Base-by-base conservation (phyloP, 805 yeast genomes). In the Jamesozyma lodderae region DNA sequence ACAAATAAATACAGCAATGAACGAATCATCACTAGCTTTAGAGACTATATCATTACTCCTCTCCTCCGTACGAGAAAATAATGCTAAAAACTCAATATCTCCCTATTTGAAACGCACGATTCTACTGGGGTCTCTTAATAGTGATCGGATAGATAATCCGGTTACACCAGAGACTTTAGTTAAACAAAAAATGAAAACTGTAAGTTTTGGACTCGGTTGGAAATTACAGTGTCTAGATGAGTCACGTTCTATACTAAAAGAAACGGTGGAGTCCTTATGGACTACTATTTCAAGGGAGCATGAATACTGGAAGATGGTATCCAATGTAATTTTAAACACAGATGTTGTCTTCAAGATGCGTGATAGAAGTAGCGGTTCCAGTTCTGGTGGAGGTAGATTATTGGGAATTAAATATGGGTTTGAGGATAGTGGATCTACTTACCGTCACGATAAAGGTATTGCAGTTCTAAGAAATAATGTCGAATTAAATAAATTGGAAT, bases 331-430 rank as follows among this genome's bases (percentile, higher is more conserved):
- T 30, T 49, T 42, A 42, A 54, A 40, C 36, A 35, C 35, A 41
- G 53, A 53, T 45, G 59, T 49, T n/a, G 34, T 88, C 10, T 78
- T 80, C 51, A 83, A 81, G 47, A 68, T 79, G 19, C 69, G 77
- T 38, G 79, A 74, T 40, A 77, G 76, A 6, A 67, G 69, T 6
- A 57, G 69, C 0, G 67, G 75, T 17, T 72, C 75, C 8, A 64
- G 63, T 18, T 68, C 69, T 9, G 57, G 69, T 0, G 67, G 75
- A 15, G 72, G 75, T 8, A 64, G 63, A 40, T 64, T 69, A 2
- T 69, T 88, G 31, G 94, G 90, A 4, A 81, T 90, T 26, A 85
- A 83, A 50, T 92, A 82, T 53, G 97, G 97, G 0, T 90, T 75
- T 62, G 88, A 81, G 14, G 96, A 88, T 58, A 77, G 94, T 0